Evolutionary conservation across 2,329 filamentous ascomycete species (phyloP), one percentile per base, ranked within the genome.

Genomic region (Fusarium sp.): DNA sequence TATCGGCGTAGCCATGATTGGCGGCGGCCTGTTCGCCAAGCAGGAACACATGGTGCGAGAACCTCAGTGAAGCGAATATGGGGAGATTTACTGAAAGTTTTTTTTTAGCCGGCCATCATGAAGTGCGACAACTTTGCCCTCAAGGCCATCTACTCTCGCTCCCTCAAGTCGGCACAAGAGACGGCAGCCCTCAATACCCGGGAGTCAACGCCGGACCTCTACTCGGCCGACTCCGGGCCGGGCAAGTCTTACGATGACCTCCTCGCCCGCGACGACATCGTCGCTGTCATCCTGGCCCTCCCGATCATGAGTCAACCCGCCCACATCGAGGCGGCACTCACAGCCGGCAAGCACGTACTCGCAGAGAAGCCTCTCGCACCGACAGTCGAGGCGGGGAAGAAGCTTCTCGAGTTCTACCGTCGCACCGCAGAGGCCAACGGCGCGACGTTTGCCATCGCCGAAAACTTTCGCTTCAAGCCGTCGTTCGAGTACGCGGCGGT

Each of bases 391-490:
- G 73, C 76, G 1, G 83, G 79, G 14, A 71, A 77, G 67, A 74
- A 78, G 61, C 79, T 85, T 8, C 78, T 85, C 40, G 77, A 73
- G 5, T 79, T 74, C 66, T 77, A 78, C 64, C 67, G 69, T 18
- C 56, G 62, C 4, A 63, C 81, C 5, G 73, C 72, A 11, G 65
- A 65, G 10, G 72, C 74, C 10, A 71, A 67, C 33, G 65, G 62
- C 31, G 74, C 74, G 11, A 84, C 83, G 6, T 87, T 88, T 79
- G 82, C 83, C 13, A 84, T 94, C 4, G 91, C 90, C 0, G 92
- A 94, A 78, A 93, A 94, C 79, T 91, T 88, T 75, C 85, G 91
- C 55, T 93, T 88, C 79, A 77, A 86, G 60, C 81, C 85, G 29
- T 81, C 82, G 10, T 88, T 88, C 74, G 62, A 78, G 11, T 85